Evolutionary conservation across 345 rosid genomes (phyloP).

Genomic region (Alliaria petiolata): DNA sequence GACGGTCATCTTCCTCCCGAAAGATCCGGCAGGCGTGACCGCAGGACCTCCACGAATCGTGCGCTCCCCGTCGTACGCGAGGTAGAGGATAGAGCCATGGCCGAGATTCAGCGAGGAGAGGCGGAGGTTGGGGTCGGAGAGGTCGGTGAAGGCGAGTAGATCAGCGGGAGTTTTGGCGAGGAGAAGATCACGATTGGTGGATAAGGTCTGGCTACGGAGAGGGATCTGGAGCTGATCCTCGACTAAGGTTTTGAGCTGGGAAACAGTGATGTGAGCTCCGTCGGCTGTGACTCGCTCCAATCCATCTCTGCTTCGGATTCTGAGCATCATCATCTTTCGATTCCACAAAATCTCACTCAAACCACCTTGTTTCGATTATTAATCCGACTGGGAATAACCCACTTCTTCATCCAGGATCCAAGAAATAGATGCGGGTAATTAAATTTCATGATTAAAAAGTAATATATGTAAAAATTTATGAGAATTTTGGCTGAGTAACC

Average conservation of each 20-base stretch:
- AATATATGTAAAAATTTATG: too few relatives aligned
- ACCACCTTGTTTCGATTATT: too few relatives aligned
- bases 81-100: conserved; percentile 72
- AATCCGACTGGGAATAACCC: too few relatives aligned
- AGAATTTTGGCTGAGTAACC: too few relatives aligned
- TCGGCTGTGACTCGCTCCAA: conserved; percentile 71
- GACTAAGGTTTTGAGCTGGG: conserved; percentile 68
- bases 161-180: conserved; percentile 61
- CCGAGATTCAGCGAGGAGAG: conserved; percentile 58
- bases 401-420: too few relatives aligned
- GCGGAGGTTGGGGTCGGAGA: conserved; percentile 51
- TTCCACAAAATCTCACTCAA: not conserved
- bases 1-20: conserved; percentile 97
- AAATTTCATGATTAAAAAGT: too few relatives aligned
- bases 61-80: conserved; percentile 83
- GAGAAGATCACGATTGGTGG: conserved; percentile 68
- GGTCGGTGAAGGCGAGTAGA: conserved; percentile 53
- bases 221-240: conserved; percentile 81
- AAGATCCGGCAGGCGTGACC: conserved; percentile 74
- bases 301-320: conserved; percentile 94
- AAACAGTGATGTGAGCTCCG: conserved; percentile 45
- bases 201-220: conserved; percentile 63
- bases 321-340: conserved; percentile 62
- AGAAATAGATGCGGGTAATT: too few relatives aligned
- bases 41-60: conserved; percentile 58